Evolutionary conservation across 768 basidiomycete species (phyloP), one percentile per base, ranked within the genome.

Genomic region (Pluteus cervinus): DNA sequence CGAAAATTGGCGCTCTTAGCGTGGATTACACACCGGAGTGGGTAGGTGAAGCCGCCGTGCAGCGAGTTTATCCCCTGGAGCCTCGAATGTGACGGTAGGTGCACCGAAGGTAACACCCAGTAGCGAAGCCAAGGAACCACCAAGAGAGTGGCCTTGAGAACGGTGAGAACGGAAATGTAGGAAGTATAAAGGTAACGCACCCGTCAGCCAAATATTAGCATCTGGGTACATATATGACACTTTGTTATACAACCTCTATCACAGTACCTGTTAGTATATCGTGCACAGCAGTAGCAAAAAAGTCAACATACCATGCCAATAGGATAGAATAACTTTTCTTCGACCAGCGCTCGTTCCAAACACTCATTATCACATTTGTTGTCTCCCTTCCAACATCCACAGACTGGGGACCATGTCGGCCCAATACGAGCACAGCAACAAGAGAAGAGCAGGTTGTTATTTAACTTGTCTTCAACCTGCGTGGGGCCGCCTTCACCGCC

Each of bases 391-490:
- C 81, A 83, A 57, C 93, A 98, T 32, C 75, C 82, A 54, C 93
- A 98, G 1, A 96, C 93, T 0, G 93, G 71, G 15, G 75, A 76
- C 93, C 93, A 98, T 0, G 87, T 87, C 36, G 90, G 87, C 24
- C 86, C 88, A 14, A 96, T 86, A 7, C 86, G 73, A 2, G 90
- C 93, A 50, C 94, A 98, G 58, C 93, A 98, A 60, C 93, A 98
- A 4, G 89, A 84, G 63, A 93, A 93, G 22, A 98, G 63, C 12
- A 92, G 65, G 53, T 93, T 97, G 51, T 96, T 93, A 59, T 97
- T 97, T 41, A 82, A 60, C 62, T 91, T 93, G 65, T 97, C 93
- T 58, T 85, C 94, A 52, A 69, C 72, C 26, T 76, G 71, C 7
- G 93, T 96, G 8, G 86, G 81, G 4, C 90, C 89, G 2, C 85